Conservation (phyloP, 768 basidiomycete species). For the Trametes cinnabarina region DNA sequence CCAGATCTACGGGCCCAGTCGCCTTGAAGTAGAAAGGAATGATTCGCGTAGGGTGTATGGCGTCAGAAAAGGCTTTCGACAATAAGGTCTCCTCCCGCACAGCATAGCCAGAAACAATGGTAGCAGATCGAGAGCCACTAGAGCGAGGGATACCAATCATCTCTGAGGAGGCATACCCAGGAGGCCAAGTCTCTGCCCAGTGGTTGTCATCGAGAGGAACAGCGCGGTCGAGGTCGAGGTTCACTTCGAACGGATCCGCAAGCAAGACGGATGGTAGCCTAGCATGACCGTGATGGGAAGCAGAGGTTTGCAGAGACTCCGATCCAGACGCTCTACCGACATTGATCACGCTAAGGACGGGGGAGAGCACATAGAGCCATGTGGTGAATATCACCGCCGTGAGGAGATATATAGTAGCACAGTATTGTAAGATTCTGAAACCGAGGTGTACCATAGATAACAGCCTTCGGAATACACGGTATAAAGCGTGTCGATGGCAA, state of each 20-base stretch:
- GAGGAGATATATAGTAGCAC: constrained; percentile 23
- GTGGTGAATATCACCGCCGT: constrained; percentile 34
- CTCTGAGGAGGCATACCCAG: constrained; percentile 7
- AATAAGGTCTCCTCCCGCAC: constrained; percentile 54
- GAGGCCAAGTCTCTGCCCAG: constrained; percentile 10
- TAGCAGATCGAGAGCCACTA: not conserved
- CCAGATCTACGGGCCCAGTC: constrained; percentile 47
- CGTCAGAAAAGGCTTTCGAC: constrained; percentile 66
- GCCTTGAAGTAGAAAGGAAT: constrained; percentile 83
- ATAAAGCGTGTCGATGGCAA: not conserved
- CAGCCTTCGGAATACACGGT: not conserved
- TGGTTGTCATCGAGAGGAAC: constrained; percentile 11
- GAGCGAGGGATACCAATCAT: not conserved
- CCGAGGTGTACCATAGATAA: not conserved
- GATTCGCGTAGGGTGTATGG: constrained; percentile 71
- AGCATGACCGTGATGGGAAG: not conserved
- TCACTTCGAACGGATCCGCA: constrained; percentile 4
- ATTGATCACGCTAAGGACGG: not conserved
- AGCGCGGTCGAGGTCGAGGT: not conserved
- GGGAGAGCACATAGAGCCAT: constrained; percentile 21
- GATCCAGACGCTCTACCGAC: not conserved
- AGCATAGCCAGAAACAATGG: not conserved
- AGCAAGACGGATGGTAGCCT: not conserved
- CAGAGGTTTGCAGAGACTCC: not conserved
- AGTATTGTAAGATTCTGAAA: constrained; percentile 9